Evolutionary conservation across 148 eudicot genomes (phyloP).

Genomic region (Rhododendron vialii): DNA sequence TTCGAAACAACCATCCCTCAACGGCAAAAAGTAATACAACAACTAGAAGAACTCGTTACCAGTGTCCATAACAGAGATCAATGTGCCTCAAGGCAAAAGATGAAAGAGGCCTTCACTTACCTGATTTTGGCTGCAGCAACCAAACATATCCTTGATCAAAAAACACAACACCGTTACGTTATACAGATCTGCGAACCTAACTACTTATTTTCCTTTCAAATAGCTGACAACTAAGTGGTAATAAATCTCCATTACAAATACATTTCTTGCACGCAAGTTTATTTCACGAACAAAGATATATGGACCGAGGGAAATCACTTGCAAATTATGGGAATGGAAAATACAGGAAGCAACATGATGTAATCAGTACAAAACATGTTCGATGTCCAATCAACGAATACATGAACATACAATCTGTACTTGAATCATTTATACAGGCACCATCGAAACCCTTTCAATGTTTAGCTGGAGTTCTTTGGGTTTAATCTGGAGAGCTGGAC

Average conservation of each 20-base stretch:
- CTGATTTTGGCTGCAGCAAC: background rate
- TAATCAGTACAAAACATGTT: background rate
- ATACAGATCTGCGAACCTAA: background rate
- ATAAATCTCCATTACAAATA: background rate
- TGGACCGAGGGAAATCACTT: background rate
- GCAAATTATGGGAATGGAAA: background rate
- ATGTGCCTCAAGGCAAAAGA: background rate
- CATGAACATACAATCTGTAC: slow-evolving; percentile 15
- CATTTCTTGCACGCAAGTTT: background rate
- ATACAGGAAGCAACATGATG: background rate
- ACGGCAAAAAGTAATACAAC: background rate
- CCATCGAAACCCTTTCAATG: slow-evolving; percentile 23
- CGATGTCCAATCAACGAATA: background rate
- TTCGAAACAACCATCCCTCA: background rate
- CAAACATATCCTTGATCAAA: background rate
- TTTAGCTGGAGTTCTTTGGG: slow-evolving; percentile 3
- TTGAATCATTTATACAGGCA: slow-evolving; percentile 10
- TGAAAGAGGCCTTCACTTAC: background rate
- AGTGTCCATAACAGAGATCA: background rate
- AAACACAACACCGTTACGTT: background rate
- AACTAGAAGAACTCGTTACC: background rate
- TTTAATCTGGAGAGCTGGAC: slow-evolving; percentile 33
- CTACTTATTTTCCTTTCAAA: background rate
- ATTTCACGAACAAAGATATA: background rate
- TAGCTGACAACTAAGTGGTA: background rate